Percentiles rank a stretch among this genome's conserved stretches.
These are phyloP conservation scores for Cryptococcus wingfieldii DNA, from an alignment of 1,284 basidiomycete species.

Conservation along the genomic window DNA sequence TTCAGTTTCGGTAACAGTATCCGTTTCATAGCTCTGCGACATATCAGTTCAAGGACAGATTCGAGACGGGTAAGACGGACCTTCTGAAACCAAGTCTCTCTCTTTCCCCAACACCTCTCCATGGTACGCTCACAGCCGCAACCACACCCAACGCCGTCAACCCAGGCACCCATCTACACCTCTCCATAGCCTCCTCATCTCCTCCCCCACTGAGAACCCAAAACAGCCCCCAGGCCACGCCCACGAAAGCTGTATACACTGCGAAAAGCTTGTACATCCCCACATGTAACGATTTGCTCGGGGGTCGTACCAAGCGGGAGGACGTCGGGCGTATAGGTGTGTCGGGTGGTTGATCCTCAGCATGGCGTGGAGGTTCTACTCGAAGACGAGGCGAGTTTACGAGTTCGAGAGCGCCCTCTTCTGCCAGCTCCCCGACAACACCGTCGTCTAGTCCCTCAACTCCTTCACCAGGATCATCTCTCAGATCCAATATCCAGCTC, in stretches of 20 bases:
- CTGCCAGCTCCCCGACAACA: neutral
- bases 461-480: conserved; percentile 19
- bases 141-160: conserved; percentile 61
- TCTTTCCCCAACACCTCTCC: conserved; percentile 60
- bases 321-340: conserved; percentile 42
- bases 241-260: conserved; percentile 59
- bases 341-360: conserved; percentile 9
- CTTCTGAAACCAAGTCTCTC: conserved; percentile 69
- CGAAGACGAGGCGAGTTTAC: neutral
- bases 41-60: neutral
- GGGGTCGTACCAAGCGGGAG: conserved; percentile 12
- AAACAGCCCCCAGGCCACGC: conserved; percentile 64
- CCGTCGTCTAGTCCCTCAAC: neutral
- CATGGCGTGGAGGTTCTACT: neutral
- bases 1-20: conserved; percentile 65
- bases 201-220: conserved; percentile 56
- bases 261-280: conserved; percentile 66
- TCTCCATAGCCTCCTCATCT: conserved; percentile 61
- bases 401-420: neutral
- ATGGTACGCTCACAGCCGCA: conserved; percentile 62
- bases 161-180: conserved; percentile 69
- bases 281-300: conserved; percentile 51
- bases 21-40: conserved; percentile 60
- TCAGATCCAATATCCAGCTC: conserved; percentile 56
- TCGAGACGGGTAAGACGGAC: conserved; percentile 52